Conservation (phyloP, 2,329 filamentous ascomycete genomes). For the Lojkania enalia region DNA sequence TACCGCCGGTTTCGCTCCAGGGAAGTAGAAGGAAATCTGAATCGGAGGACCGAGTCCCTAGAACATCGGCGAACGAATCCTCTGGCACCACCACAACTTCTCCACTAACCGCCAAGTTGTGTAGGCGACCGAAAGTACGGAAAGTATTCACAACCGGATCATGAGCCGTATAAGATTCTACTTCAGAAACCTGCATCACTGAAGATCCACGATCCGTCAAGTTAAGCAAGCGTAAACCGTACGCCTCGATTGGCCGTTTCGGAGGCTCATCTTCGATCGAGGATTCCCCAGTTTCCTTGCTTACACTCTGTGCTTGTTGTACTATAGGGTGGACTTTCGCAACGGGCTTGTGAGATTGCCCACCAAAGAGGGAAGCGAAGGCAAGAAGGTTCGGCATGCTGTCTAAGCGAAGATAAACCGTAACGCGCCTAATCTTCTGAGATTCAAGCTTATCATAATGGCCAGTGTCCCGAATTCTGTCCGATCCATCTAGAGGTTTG, state of each 20-base stretch:
- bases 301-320: constrained; percentile 20
- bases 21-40: constrained; percentile 76
- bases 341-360: constrained; percentile 45
- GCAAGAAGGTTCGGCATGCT: constrained; percentile 78
- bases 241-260: constrained; percentile 65
- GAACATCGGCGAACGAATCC: constrained; percentile 73
- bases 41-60: constrained; percentile 64
- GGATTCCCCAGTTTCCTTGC: constrained; percentile 18
- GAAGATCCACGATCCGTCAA: constrained; percentile 88
- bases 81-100: constrained; percentile 77
- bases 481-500: constrained; percentile 36
- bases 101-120: constrained; percentile 78
- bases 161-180: constrained; percentile 62
- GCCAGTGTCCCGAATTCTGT: constrained; percentile 42
- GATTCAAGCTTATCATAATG: constrained; percentile 51
- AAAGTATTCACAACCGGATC: constrained; percentile 90
- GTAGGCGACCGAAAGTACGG: constrained; percentile 78
- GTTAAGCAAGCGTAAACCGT: constrained; percentile 81
- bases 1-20: constrained; percentile 79
- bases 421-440: constrained; percentile 61
- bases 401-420: constrained; percentile 80
- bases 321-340: constrained; percentile 36
- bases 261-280: constrained; percentile 7
- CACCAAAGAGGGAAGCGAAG: constrained; percentile 74
- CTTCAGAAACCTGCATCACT: constrained; percentile 86